phyloP scores from a whole-genome alignment of 371 early-diverging fungal species.

The Nematocida ironsii region DNA sequence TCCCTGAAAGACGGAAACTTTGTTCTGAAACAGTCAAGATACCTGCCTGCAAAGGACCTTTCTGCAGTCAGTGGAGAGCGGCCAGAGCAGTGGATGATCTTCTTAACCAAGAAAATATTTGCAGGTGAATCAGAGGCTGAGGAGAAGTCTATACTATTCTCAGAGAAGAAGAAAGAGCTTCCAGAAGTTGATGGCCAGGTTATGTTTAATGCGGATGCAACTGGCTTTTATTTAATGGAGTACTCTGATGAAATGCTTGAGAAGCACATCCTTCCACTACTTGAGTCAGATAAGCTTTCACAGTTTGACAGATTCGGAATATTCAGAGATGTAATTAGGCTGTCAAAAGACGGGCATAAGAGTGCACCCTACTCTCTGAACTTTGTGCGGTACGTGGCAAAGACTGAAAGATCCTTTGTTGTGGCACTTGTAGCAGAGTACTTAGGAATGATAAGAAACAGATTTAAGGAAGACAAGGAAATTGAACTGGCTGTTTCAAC shows the following conservation, averaged over 20 bases:
- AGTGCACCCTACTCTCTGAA: constrained; percentile 20
- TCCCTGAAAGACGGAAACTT: constrained; percentile 6
- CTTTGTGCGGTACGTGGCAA: constrained; percentile 4
- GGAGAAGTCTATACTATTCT: constrained; percentile 21
- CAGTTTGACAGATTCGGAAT: constrained; percentile 47
- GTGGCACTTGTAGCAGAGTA: neutral
- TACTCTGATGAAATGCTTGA: constrained; percentile 70
- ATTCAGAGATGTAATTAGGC: constrained; percentile 32
- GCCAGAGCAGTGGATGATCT: constrained; percentile 29
- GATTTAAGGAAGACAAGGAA: constrained; percentile 5
- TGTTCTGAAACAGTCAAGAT: constrained; percentile 39
- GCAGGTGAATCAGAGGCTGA: neutral
- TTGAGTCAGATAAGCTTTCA: constrained; percentile 27
- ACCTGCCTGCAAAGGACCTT: constrained; percentile 26
- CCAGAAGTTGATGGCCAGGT: constrained; percentile 62
- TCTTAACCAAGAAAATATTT: constrained; percentile 48
- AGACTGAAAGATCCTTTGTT: constrained; percentile 15
- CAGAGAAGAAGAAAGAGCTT: constrained; percentile 5
- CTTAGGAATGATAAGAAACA: constrained; percentile 14
- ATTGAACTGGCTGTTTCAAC: constrained; percentile 40
- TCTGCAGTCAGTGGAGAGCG: neutral
- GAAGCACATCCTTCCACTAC: constrained; percentile 21
- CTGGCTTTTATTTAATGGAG: constrained; percentile 74
- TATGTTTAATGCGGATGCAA: constrained; percentile 73
- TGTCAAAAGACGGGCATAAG: constrained; percentile 34